Evolutionary conservation across 148 eudicot genomes (phyloP).

Genomic region (Heliamphora exappendiculata): DNA sequence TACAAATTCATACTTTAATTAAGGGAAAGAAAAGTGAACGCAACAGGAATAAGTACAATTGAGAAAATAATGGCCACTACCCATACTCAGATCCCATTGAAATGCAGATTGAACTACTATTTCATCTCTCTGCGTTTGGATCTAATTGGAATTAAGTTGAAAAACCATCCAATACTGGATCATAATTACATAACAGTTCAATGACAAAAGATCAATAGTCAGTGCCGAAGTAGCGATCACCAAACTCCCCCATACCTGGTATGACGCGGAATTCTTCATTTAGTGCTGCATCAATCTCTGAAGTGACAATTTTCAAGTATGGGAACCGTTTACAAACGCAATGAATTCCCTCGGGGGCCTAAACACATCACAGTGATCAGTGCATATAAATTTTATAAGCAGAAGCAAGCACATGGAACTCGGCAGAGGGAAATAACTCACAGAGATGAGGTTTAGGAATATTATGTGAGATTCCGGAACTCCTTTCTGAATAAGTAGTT

Average conservation of each 20-base stretch:
- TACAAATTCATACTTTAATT: not conserved
- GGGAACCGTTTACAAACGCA: constrained; percentile 84
- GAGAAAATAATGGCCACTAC: not conserved
- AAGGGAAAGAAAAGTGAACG: not conserved
- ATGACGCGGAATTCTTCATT: constrained; percentile 85
- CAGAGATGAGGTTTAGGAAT: constrained; percentile 89
- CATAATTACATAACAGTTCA: not conserved
- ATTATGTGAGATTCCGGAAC: constrained; percentile 94
- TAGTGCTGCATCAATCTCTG: constrained; percentile 75
- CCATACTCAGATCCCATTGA: not conserved
- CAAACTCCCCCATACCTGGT: constrained; percentile 95
- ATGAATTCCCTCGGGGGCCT: constrained; percentile 95
- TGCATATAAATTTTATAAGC: not conserved
- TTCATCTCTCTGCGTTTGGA: not conserved
- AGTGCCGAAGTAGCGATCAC: constrained; percentile 96
- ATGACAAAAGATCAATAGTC: constrained; percentile 44
- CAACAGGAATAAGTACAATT: not conserved
- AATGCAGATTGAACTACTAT: not conserved
- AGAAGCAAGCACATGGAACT: not conserved
- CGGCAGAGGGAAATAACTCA: constrained; percentile 25
- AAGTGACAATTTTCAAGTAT: constrained; percentile 79
- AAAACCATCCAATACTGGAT: not conserved
- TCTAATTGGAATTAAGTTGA: not conserved
- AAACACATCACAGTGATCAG: not conserved
- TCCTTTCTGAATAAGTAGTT: constrained; percentile 84